Percentiles rank a stretch among this genome's conserved stretches.
phyloP scores from a whole-genome alignment of 2,329 filamentous ascomycete genomes.

The Cordyceps farinosa region DNA sequence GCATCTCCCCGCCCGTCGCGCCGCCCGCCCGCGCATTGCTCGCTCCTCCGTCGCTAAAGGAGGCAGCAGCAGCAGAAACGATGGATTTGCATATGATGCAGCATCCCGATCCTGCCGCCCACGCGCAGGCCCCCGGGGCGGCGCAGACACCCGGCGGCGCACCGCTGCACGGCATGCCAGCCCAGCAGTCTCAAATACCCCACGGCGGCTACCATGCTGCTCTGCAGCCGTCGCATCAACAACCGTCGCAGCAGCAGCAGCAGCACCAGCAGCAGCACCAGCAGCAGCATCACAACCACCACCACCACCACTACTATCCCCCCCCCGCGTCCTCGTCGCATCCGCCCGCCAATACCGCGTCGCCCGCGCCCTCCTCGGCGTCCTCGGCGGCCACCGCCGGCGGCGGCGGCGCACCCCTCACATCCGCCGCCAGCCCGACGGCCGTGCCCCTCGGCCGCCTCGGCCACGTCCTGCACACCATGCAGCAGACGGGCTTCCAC shows the following conservation, averaged over 20 bases:
- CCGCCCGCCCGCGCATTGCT: neutral
- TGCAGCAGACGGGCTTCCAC: constrained; percentile 13
- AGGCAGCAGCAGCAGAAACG: neutral
- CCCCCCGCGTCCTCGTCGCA: neutral
- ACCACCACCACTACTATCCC: neutral
- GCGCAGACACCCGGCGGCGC: neutral
- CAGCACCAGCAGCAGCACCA: neutral
- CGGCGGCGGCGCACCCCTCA: too few relatives aligned
- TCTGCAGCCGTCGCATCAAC: constrained; percentile 7
- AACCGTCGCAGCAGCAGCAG: neutral
- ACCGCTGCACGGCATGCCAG: neutral
- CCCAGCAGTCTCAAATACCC: neutral
- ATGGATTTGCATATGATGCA: neutral
- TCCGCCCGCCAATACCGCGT: neutral
- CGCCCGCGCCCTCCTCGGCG: neutral
- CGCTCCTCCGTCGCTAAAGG: neutral
- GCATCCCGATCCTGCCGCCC: neutral
- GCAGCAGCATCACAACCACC: neutral
- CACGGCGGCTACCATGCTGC: neutral
- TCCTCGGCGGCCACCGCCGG: neutral
- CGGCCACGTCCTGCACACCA: constrained; percentile 9
- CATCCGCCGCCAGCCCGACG: neutral
- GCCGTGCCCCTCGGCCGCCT: constrained; percentile 5
- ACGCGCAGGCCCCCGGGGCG: neutral
- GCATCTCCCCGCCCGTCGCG: neutral